A percentile compares a stretch with the other conserved stretches of the same genome.
These are phyloP conservation scores for Epichloe coenophiala DNA, from an alignment of 2,329 filamentous ascomycete genomes.

Conservation along the genomic window DNA sequence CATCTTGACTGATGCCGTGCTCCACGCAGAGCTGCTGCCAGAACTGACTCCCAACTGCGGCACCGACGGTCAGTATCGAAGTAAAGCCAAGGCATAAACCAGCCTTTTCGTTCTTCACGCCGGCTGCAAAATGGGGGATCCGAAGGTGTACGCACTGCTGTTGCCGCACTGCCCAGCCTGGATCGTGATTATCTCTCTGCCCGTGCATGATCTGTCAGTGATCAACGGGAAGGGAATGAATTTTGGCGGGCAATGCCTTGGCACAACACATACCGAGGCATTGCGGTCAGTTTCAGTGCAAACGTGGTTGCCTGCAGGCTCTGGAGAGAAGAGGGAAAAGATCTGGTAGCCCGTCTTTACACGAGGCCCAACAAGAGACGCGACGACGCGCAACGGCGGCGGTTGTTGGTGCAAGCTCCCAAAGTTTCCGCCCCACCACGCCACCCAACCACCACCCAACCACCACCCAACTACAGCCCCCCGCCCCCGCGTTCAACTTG, in stretches of 20 bases:
- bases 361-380: slow-evolving; percentile 1
- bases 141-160: slow-evolving; percentile 58
- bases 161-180: slow-evolving; percentile 99
- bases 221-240: slow-evolving; percentile 1
- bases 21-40: slow-evolving; percentile 98
- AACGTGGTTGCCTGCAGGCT: neutral
- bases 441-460: neutral
- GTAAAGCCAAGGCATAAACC: neutral
- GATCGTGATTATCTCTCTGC: slow-evolving; percentile 96
- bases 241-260: neutral
- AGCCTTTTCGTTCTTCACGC: neutral
- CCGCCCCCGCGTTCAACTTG: slow-evolving; percentile 7
- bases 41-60: slow-evolving; percentile 82
- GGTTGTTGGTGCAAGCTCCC: neutral
- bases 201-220: neutral
- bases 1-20: slow-evolving; percentile 94
- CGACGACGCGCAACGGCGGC: slow-evolving; percentile 2
- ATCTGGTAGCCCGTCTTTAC: neutral
- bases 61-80: neutral
- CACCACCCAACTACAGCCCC: neutral
- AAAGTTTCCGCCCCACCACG: no score
- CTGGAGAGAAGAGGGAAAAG: neutral
- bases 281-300: slow-evolving; percentile 6
- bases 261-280: slow-evolving; percentile 14
- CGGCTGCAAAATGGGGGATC: no score